Conservation (phyloP, 345 rosid species). For the Leavenworthia alabamica region DNA sequence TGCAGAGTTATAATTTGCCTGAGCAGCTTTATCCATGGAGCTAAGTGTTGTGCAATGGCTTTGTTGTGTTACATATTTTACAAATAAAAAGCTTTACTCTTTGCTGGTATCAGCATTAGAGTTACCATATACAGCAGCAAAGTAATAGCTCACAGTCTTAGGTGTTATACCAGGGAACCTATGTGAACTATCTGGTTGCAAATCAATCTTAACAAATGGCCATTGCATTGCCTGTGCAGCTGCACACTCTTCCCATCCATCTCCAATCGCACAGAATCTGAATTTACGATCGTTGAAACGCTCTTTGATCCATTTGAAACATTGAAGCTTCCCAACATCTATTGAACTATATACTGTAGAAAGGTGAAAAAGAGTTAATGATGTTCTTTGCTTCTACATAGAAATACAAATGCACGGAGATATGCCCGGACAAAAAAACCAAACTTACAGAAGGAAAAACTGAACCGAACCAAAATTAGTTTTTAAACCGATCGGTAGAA, state of each 20-base stretch:
- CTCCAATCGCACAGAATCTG: constrained; percentile 72
- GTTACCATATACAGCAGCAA: constrained; percentile 54
- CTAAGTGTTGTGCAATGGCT: too few species aligned
- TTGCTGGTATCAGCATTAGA: constrained; percentile 27
- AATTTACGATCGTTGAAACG: constrained; percentile 42
- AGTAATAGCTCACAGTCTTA: constrained; percentile 58
- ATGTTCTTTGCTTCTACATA: not conserved
- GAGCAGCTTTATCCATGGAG: too few species aligned
- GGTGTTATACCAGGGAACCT: constrained; percentile 80
- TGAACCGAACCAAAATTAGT: too few species aligned
- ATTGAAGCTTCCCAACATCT: constrained; percentile 73
- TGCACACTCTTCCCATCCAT: constrained; percentile 88
- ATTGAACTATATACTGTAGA: constrained; percentile 68
- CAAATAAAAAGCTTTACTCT: not conserved
- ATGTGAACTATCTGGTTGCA: constrained; percentile 50
- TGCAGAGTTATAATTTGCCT: too few species aligned
- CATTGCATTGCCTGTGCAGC: constrained; percentile 80
- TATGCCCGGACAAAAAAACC: too few species aligned
- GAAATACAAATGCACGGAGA: not conserved
- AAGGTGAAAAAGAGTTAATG: not conserved
- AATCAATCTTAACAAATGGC: constrained; percentile 79
- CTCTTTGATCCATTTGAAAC: constrained; percentile 65
- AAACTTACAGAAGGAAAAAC: too few species aligned
- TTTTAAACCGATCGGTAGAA: too few species aligned
- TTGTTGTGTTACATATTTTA: too few species aligned